Percentiles rank a stretch among this genome's conserved stretches.
These are phyloP conservation scores for Asterella californica DNA, from an alignment of 225 moss, liverwort and hornwort genomes.

Conservation along the genomic window DNA sequence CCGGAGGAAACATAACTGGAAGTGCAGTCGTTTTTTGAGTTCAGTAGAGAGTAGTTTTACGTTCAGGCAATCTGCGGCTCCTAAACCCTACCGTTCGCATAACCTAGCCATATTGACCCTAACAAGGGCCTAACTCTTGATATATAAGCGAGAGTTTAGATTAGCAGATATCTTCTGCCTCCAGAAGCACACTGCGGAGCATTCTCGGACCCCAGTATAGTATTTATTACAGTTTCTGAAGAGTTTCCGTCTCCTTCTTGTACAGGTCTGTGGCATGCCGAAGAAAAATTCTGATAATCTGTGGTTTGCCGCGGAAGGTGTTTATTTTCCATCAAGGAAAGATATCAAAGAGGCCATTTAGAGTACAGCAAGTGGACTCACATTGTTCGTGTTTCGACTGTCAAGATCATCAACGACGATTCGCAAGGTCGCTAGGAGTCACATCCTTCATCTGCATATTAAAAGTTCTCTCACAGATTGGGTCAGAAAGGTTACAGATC, in stretches of 20 bases:
- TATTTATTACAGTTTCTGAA: neutral
- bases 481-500: neutral
- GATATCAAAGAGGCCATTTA: constrained; percentile 16
- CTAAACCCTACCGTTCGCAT: no score
- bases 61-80: no score
- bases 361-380: neutral
- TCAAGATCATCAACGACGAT: neutral
- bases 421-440: neutral
- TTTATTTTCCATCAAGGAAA: constrained; percentile 70
- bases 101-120: no score
- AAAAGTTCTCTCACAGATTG: neutral
- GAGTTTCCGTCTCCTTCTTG: neutral
- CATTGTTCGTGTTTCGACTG: neutral
- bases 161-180: neutral
- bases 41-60: no score
- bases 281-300: constrained; percentile 80
- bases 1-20: no score
- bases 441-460: neutral
- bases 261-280: constrained; percentile 75
- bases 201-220: no score
- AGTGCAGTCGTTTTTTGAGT: no score
- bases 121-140: no score
- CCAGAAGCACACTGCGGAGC: no score
- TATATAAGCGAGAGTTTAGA: no score
- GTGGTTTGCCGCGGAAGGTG: constrained; percentile 82